Evolutionary conservation across 2,329 filamentous ascomycete genomes (phyloP), one percentile per base, ranked within the genome.

Genomic region (Pestalotiopsis sp.): DNA sequence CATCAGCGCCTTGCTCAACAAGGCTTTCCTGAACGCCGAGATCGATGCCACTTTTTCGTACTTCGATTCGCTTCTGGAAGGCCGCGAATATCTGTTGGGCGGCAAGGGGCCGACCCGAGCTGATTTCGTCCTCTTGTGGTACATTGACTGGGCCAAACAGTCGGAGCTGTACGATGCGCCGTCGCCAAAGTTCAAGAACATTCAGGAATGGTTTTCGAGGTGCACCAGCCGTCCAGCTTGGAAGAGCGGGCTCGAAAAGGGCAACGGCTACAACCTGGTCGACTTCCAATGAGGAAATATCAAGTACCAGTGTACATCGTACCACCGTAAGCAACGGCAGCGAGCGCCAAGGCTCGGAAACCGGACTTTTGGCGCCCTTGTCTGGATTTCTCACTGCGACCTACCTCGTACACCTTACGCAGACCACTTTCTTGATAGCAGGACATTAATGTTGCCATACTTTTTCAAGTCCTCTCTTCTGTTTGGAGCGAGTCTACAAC

Each of bases 181-280:
- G 30, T 35, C 30, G 30, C 30, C 55, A 3, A 67, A 66, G 64
- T 72, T 69, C 22, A 68, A 67, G 3, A 59, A 68, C 14, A 11
- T 72, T 11, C 55, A 66, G 64, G 66, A 35, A 22, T 72, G 70
- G 48, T 55, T 55, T 35, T 67, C 38, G 3, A 55, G 71, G 63
- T 71, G 69, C 65, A 35, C 48, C 35, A 63, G 35, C 7, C 44
- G 72, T 11, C 69, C 68, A n/a, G 71, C 72, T 11, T 73, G 70
- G 70, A 67, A 69, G 68, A 70, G 67, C 61, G 68, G 67, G 38
- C 44, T 72, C 52, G 71, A 72, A 70, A 73, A 73, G 70, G 70
- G 70, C 40, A 70, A 69, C 30, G 71, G 68, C 24, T 73, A 73
- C 61, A 30, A 71, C n/a, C 9, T 67, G 26, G 20, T 14, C 56